Evolutionary conservation across 2,329 filamentous ascomycete genomes (phyloP).

Genomic region (Cytospora piceae): DNA sequence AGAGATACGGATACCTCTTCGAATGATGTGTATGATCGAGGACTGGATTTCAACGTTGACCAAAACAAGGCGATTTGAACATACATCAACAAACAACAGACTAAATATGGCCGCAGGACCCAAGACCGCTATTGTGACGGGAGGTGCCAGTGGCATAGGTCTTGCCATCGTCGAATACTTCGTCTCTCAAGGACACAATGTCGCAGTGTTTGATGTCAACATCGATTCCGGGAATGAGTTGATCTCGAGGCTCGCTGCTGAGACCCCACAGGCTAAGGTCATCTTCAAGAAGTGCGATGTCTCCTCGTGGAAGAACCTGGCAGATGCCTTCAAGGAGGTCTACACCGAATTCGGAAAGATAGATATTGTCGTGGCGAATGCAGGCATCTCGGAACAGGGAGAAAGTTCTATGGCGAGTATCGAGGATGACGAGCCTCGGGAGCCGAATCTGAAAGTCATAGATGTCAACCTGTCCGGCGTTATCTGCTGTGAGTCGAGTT

Average conservation of each 20-base stretch:
- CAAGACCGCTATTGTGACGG: conserved; percentile 41
- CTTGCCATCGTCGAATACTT: conserved; percentile 42
- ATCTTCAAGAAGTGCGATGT: conserved; percentile 43
- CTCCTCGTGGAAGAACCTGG: conserved; percentile 42
- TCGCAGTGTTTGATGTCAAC: conserved; percentile 43
- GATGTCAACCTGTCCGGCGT: conserved; percentile 46
- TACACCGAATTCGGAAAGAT: conserved; percentile 37
- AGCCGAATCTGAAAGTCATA: conserved; percentile 43
- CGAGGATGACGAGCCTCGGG: conserved; percentile 38
- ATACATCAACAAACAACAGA: not conserved
- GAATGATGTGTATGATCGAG: no score
- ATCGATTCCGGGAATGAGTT: conserved; percentile 34
- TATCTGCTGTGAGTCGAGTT: conserved; percentile 47
- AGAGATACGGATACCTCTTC: no score
- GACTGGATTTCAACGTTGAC: no score
- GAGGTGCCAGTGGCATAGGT: conserved; percentile 44
- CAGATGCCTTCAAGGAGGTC: conserved; percentile 37
- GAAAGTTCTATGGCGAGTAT: conserved; percentile 35
- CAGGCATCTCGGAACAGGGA: conserved; percentile 50
- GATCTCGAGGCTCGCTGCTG: conserved; percentile 34
- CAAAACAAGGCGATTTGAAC: no score
- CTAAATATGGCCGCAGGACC: not conserved
- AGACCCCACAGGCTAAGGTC: conserved; percentile 35
- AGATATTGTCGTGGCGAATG: conserved; percentile 55
- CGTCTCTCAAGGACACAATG: conserved; percentile 39